Conservation (phyloP, 2,329 filamentous ascomycete species). For the Colletotrichum orbiculare region DNA sequence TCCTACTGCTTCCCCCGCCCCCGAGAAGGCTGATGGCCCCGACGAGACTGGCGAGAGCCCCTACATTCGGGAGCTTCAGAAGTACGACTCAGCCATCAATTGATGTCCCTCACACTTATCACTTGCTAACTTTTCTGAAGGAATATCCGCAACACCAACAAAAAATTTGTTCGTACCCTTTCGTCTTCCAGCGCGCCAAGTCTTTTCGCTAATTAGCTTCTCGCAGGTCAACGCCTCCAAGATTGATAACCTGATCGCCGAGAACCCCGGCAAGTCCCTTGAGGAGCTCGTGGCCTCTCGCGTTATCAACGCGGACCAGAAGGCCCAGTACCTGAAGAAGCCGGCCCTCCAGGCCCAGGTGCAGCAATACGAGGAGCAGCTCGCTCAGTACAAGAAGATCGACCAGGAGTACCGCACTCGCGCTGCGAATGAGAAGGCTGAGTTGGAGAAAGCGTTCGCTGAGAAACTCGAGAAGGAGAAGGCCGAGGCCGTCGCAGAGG, state of each 20-base stretch:
- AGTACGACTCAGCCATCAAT: conserved; percentile 66
- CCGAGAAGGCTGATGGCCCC: conserved; percentile 65
- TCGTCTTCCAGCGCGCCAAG: conserved; percentile 4
- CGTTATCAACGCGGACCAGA: conserved; percentile 85
- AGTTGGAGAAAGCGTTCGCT: conserved; percentile 66
- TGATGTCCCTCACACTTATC: conserved; percentile 2
- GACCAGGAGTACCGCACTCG: conserved; percentile 77
- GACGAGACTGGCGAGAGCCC: conserved; percentile 76
- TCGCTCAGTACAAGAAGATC: conserved; percentile 79
- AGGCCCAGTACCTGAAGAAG: conserved; percentile 81
- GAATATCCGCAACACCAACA: conserved; percentile 90
- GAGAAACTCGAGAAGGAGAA: conserved; percentile 66
- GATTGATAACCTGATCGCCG: conserved; percentile 75
- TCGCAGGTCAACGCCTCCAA: conserved; percentile 75
- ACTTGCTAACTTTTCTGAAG: conserved; percentile 56
- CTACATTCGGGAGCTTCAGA: conserved; percentile 89
- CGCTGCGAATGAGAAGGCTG: conserved; percentile 67
- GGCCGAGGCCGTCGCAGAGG: conserved; percentile 62
- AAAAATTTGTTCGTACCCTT: conserved; percentile 82
- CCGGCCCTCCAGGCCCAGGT: conserved; percentile 76
- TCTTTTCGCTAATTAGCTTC: conserved; percentile 22
- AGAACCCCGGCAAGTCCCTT: conserved; percentile 76
- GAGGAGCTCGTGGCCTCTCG: conserved; percentile 77
- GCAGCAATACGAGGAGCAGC: conserved; percentile 77
- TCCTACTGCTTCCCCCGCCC: conserved; percentile 58